Evolutionary conservation across 768 basidiomycete species (phyloP), one percentile per base, ranked within the genome.

Genomic region (Lactarius evosmus): DNA sequence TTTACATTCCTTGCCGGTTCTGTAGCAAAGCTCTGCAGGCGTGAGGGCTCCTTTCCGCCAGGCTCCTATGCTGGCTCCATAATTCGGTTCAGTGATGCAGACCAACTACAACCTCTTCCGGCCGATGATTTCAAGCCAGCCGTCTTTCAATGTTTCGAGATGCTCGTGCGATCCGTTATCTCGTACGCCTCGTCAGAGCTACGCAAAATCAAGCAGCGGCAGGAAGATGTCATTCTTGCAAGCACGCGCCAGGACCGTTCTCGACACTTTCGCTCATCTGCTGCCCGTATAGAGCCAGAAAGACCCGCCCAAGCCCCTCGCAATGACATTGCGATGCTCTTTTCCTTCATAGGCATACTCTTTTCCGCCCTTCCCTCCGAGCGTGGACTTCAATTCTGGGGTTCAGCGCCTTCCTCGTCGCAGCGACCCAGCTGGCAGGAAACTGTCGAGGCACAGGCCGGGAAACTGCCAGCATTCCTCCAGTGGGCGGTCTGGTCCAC

Each of bases 401-500:
- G 86, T 2, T 80, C 82, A 0, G 82, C 81, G 3, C 77, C 77
- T 4, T 71, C 71, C 41, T 81, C 82, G 7, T 59, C 74, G 0
- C 74, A 75, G 14, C 75, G 74, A 30, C 72, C 78, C 14, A 76
- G 82, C 3, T 89, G 88, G 69, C 72, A 85, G 65, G 85, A 90
- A 67, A 74, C 75, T 38, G 69, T 82, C 0, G 91, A 93, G 69
- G 78, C 81, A n/a, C 83, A 80, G 2, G 75, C 82, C 29, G 85
- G 83, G 1, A 83, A 86, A 63, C 78, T 92, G 0, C 84, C 86
- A 1, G 81, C 85, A 1, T 95, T 96, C 73, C 76, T 96, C 54
- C 90, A 93, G 62, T 96, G 93, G 94, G 91, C 91, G 0, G 85
- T 91, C 9, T 90, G 89, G 89, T 89, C 89, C 1, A 90, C 91